Conservation (phyloP, 768 basidiomycete species). For the Boletus vermiculosoides region DNA sequence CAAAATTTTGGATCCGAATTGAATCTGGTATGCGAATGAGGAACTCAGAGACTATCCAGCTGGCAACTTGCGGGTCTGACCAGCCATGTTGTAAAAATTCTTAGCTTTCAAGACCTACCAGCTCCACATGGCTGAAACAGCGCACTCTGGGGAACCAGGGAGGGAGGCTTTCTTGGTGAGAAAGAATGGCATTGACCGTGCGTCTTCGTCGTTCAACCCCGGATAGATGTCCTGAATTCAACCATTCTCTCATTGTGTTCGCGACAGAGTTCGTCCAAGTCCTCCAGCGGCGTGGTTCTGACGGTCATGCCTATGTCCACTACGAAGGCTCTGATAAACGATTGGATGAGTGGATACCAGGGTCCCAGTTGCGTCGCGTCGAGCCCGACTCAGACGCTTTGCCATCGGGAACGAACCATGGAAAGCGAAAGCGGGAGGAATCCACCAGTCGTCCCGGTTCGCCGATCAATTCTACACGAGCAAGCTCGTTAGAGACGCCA, state of each 20-base stretch:
- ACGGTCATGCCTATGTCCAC: conserved; percentile 65
- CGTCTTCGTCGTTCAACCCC: conserved; percentile 24
- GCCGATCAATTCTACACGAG: conserved; percentile 23
- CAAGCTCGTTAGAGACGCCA: conserved; percentile 17
- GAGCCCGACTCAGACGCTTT: conserved; percentile 26
- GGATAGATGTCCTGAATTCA: conserved; percentile 12
- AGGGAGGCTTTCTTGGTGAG: conserved; percentile 26
- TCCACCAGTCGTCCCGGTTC: conserved; percentile 18
- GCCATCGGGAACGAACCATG: conserved; percentile 27
- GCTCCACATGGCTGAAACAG: conserved; percentile 23
- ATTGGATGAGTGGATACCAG: conserved; percentile 71
- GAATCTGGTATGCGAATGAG: neutral
- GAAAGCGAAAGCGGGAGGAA: conserved; percentile 33
- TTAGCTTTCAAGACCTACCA: neutral
- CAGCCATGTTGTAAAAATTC: neutral
- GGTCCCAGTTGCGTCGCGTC: conserved; percentile 35
- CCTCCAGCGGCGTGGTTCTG: conserved; percentile 43
- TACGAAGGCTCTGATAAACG: conserved; percentile 69
- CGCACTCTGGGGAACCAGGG: conserved; percentile 2
- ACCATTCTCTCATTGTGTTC: conserved; percentile 2
- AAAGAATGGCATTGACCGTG: conserved; percentile 37
- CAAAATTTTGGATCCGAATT: neutral
- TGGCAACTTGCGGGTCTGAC: conserved; percentile 8
- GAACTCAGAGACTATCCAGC: neutral
- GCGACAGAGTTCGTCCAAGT: conserved; percentile 48